These are phyloP conservation scores for Leccinum insigne DNA, from an alignment of 1,284 basidiomycete species.

Conservation along the genomic window DNA sequence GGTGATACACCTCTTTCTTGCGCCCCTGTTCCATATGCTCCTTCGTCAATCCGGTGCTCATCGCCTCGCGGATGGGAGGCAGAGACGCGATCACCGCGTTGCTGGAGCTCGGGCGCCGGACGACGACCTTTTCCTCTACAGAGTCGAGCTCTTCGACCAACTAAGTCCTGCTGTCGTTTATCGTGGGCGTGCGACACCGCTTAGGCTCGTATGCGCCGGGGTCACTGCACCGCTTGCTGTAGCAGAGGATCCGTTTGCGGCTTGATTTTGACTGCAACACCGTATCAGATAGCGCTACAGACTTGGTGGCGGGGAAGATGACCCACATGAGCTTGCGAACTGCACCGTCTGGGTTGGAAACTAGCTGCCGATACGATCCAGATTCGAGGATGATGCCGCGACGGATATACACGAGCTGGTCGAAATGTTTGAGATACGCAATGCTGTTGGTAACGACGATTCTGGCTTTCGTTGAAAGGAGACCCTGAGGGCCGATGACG, in stretches of 20 bases:
- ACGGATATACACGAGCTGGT: conserved; percentile 80
- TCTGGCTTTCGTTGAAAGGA: conserved; percentile 85
- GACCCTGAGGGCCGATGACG: conserved; percentile 87
- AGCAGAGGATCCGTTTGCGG: conserved; percentile 43
- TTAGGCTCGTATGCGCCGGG: conserved; percentile 46
- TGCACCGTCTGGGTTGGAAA: conserved; percentile 67
- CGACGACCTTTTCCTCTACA: conserved; percentile 19
- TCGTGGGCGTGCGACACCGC: conserved; percentile 40
- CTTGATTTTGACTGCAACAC: conserved; percentile 17
- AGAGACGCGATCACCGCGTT: conserved; percentile 43
- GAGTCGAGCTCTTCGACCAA: conserved; percentile 21
- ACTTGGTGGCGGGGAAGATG: not conserved
- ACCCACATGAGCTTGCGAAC: conserved; percentile 82
- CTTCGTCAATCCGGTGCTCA: conserved; percentile 53
- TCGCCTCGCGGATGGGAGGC: conserved; percentile 38
- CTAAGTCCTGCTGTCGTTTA: conserved; percentile 18
- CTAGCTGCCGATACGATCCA: conserved; percentile 67
- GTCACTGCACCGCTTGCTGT: conserved; percentile 53
- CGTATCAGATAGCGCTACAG: not conserved
- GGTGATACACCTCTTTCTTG: conserved; percentile 73
- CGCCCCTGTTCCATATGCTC: conserved; percentile 85
- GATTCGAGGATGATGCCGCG: conserved; percentile 84
- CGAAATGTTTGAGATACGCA: conserved; percentile 80
- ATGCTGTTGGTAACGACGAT: conserved; percentile 92
- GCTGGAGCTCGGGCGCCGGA: conserved; percentile 43